These are phyloP conservation scores for Funneliformis geosporum DNA, from an alignment of 192 early-diverging fungal genomes.

Conservation along the genomic window DNA sequence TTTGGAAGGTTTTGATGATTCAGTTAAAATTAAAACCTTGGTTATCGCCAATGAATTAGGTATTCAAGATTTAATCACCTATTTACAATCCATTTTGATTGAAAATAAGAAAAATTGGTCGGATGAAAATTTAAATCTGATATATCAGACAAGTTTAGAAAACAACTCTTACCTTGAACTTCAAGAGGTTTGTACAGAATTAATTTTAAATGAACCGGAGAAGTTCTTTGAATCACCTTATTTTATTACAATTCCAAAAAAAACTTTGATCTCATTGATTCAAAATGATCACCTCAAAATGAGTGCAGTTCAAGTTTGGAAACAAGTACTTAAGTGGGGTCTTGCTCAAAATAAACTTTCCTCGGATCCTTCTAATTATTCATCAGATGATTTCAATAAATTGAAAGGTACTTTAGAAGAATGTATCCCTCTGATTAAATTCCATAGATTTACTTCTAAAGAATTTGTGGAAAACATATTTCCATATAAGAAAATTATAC, in stretches of 20 bases:
- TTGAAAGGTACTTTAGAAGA: background rate
- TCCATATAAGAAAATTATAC: too few relatives aligned
- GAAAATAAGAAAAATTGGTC: background rate
- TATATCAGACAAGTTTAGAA: background rate
- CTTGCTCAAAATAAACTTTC: background rate
- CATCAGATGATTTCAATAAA: background rate
- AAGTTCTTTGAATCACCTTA: background rate
- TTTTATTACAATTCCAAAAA: background rate
- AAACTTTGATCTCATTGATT: background rate
- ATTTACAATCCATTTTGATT: background rate
- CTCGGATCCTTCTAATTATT: background rate
- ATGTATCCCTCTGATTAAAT: background rate
- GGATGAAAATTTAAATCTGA: background rate
- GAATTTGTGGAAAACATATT: background rate
- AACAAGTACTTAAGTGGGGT: background rate
- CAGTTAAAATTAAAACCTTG: background rate
- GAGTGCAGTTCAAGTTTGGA: background rate
- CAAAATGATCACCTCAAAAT: background rate
- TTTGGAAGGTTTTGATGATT: background rate
- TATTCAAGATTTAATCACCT: background rate
- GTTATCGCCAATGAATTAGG: background rate
- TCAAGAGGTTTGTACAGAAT: background rate
- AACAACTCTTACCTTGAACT: background rate
- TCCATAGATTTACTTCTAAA: background rate
- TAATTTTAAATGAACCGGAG: background rate